Percentiles rank a stretch among this genome's conserved stretches.
These are phyloP conservation scores for Sextonia rubra DNA, from an alignment of 164 flowering plant genomes.

Conservation along the genomic window DNA sequence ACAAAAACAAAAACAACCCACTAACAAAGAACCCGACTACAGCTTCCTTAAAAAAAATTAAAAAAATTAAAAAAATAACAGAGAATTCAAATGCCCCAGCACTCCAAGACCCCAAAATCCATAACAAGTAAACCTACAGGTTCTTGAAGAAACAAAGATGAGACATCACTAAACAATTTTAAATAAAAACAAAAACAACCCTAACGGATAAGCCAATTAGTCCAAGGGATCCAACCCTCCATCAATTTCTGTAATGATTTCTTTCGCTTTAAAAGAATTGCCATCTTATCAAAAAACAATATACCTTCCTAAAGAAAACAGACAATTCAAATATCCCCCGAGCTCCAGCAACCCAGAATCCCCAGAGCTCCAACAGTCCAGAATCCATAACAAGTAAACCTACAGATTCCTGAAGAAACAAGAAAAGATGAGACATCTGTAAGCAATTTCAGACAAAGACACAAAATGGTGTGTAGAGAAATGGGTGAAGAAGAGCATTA, in stretches of 20 bases:
- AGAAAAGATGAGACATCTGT: background rate
- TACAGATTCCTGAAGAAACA: background rate
- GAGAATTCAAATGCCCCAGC: background rate
- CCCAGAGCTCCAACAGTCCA: background rate
- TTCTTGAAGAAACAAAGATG: background rate
- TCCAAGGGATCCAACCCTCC: background rate
- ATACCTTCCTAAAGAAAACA: background rate
- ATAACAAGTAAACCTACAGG: background rate
- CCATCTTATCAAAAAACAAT: background rate
- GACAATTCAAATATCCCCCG: background rate
- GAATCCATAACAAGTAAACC: background rate
- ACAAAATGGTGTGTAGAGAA: background rate
- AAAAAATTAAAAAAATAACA: too few relatives aligned
- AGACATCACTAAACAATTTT: background rate
- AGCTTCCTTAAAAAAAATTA: background rate
- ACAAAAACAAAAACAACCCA: background rate
- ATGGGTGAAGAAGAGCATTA: constrained; percentile 14
- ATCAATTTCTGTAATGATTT: background rate
- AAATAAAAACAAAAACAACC: background rate
- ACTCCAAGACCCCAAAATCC: background rate
- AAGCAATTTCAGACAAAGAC: background rate
- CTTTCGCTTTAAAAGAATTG: too few relatives aligned
- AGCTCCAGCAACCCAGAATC: background rate
- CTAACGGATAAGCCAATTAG: background rate
- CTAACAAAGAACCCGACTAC: too few relatives aligned